Evolutionary conservation across 352 stramenopile genomes (phyloP).

Genomic region (Phytophthora fragariaefolia): DNA sequence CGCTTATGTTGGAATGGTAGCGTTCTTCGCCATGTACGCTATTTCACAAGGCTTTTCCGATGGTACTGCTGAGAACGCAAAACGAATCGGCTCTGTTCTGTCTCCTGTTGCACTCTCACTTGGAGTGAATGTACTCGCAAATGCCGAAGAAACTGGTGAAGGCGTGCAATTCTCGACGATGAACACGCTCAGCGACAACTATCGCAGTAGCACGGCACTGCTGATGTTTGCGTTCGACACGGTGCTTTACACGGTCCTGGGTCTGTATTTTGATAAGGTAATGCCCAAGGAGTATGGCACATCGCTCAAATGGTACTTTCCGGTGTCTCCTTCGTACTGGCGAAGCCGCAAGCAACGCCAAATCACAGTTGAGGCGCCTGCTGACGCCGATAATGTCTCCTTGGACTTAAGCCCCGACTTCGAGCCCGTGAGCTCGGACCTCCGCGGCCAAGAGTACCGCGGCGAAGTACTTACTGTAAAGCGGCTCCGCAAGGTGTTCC

Average conservation of each 20-base stretch:
- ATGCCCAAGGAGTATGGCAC: constrained; percentile 92
- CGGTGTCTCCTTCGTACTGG: constrained; percentile 59
- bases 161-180: constrained; percentile 60
- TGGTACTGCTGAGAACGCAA: constrained; percentile 27
- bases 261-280: constrained; percentile 90
- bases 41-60: constrained; percentile 50
- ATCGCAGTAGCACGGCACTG: constrained; percentile 56
- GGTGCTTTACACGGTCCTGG: constrained; percentile 89
- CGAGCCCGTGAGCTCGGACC: constrained; percentile 46
- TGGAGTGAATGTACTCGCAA: constrained; percentile 60
- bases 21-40: constrained; percentile 88
- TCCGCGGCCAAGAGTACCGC: constrained; percentile 52
- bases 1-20: constrained; percentile 74
- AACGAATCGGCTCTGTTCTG: constrained; percentile 58
- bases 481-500: constrained; percentile 79
- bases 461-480: constrained; percentile 65
- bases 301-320: constrained; percentile 92
- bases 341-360: constrained; percentile 7
- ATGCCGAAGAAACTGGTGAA: constrained; percentile 47
- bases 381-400: constrained; percentile 30
- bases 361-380: neutral
- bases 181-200: constrained; percentile 47
- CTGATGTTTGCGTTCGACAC: constrained; percentile 85
- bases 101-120: constrained; percentile 64
- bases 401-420: constrained; percentile 55